Evolutionary conservation across 768 basidiomycete genomes (phyloP).

Genomic region (Tulasnella sp.): DNA sequence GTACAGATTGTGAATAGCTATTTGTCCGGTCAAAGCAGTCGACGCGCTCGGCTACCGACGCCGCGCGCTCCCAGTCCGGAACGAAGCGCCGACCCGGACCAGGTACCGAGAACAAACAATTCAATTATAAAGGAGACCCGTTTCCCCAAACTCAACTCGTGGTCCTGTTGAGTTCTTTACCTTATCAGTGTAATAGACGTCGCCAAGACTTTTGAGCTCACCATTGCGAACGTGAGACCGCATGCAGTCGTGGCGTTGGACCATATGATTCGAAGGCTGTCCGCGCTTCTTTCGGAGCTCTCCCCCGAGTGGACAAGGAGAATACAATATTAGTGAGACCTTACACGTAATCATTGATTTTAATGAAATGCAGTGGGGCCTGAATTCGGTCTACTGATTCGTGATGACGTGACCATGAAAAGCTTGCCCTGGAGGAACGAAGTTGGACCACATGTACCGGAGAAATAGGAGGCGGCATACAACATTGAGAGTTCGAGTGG

Average conservation of each 20-base stretch:
- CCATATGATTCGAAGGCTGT: neutral
- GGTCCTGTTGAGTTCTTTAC: neutral
- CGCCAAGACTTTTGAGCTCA: neutral
- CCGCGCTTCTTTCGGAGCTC: too few relatives aligned
- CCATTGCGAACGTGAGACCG: neutral
- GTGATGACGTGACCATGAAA: neutral
- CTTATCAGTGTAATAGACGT: neutral
- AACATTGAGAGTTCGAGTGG: too few relatives aligned
- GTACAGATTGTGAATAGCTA: neutral
- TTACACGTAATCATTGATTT: neutral
- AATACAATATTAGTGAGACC: neutral
- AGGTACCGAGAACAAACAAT: neutral
- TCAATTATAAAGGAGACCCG: neutral
- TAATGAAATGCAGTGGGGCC: neutral
- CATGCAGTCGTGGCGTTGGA: neutral
- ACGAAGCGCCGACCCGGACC: neutral
- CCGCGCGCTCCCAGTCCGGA: neutral
- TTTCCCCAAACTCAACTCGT: neutral
- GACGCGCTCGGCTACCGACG: neutral
- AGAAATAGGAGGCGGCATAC: too few relatives aligned
- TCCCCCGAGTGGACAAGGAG: neutral
- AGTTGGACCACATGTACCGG: too few relatives aligned
- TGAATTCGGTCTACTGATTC: neutral
- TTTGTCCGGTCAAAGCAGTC: neutral
- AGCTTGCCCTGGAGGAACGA: neutral